phyloP scores from a whole-genome alignment of 2,329 filamentous ascomycete genomes.

The Remersonia thermophila region DNA sequence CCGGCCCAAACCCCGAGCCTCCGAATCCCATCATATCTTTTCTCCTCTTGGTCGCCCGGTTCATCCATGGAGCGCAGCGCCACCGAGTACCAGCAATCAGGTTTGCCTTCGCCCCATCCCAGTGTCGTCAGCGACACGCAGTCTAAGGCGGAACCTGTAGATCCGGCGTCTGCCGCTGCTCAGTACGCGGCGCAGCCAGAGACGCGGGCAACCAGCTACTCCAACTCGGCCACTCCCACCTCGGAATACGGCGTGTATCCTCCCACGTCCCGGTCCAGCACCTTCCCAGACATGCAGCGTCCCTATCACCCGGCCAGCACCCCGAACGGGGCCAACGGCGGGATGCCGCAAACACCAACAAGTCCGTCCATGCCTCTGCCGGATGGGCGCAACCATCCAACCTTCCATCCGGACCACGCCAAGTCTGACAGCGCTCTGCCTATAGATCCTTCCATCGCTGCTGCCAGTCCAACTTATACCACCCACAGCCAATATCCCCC shows the following conservation, averaged over 20 bases:
- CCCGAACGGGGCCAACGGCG: constrained; percentile 60
- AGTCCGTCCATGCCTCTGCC: constrained; percentile 89
- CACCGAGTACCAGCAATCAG: constrained; percentile 74
- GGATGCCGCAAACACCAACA: constrained; percentile 94
- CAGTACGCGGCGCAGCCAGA: constrained; percentile 79
- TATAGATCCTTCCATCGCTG: constrained; percentile 98
- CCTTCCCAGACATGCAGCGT: constrained; percentile 76
- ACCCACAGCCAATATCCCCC: constrained; percentile 68
- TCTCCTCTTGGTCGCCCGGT: no score
- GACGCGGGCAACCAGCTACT: constrained; percentile 58
- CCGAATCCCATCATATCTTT: constrained; percentile 9
- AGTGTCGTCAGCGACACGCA: constrained; percentile 53
- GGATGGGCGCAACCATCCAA: constrained; percentile 69
- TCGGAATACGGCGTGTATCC: constrained; percentile 80
- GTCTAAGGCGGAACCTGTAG: constrained; percentile 68
- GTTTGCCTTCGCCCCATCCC: constrained; percentile 66
- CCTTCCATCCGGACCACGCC: constrained; percentile 51
- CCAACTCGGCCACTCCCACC: constrained; percentile 69
- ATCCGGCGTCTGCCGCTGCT: constrained; percentile 88
- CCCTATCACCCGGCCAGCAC: constrained; percentile 69
- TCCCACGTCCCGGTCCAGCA: constrained; percentile 62
- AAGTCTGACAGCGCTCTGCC: constrained; percentile 95
- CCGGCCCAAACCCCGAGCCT: no score
- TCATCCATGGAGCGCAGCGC: constrained; percentile 47
- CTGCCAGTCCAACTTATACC: constrained; percentile 82